Evolutionary conservation across 768 basidiomycete genomes (phyloP).

Genomic region (Terana coerulea): DNA sequence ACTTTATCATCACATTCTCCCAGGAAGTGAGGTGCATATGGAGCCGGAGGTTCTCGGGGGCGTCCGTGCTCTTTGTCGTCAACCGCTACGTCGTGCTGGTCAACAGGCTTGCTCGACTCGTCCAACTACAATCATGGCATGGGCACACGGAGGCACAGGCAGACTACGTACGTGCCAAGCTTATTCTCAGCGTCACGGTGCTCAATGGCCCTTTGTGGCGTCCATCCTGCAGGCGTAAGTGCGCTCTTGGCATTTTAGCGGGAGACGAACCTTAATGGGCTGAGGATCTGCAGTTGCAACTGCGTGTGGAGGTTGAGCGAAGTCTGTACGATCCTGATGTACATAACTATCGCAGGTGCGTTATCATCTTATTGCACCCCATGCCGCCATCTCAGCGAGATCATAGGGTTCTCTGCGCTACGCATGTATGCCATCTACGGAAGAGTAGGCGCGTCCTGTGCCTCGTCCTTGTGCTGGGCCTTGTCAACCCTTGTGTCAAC

Average conservation of each 20-base stretch:
- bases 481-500: conserved; percentile 4
- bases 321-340: conserved; percentile 5
- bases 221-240: neutral
- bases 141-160: neutral
- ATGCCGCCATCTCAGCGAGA: neutral
- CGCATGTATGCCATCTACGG: conserved; percentile 8
- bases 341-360: conserved; percentile 4
- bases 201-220: neutral
- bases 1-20: conserved; percentile 9
- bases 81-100: conserved; percentile 9
- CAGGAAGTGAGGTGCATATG: conserved; percentile 8
- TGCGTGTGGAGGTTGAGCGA: conserved; percentile 1
- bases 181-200: too few relatives aligned
- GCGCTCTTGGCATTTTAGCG: neutral
- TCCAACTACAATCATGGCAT: conserved; percentile 2
- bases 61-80: conserved; percentile 5
- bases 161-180: neutral
- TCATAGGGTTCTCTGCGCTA: neutral
- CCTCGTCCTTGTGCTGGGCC: neutral
- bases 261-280: neutral
- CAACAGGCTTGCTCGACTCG: neutral
- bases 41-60: conserved; percentile 1
- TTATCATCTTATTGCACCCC: neutral
- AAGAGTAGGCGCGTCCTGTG: neutral
- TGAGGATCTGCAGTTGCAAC: neutral